Base-by-base conservation (phyloP, 495 filamentous ascomycete species). In the Xylaria curta region DNA sequence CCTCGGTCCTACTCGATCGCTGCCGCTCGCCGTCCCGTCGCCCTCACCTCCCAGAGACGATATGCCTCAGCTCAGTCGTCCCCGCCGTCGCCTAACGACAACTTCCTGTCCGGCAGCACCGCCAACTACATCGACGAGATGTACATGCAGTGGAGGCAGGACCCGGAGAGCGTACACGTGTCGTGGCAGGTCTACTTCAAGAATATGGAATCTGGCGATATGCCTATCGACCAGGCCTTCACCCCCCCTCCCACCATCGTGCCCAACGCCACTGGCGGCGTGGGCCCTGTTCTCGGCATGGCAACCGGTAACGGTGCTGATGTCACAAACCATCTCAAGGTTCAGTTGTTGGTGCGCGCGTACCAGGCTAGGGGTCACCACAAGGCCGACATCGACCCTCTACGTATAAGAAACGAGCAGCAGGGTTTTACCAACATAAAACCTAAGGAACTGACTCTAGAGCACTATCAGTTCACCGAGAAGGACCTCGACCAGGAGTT, bases 61-160 rank as follows among this genome's bases (percentile, higher is more conserved):
- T 81, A 83, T 82, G 84, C 85, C 73, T 83, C 86, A 70, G 79
- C 81, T 49, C 71, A 73, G 66, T 78, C 70, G 64, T 78, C 74
- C 77, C 73, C 75, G 75, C 86, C 42, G 80, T 87, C 89, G 78
- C 88, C 97, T 66, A 95, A 91, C 77, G 96, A 99, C 85, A 96
- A 91, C 82, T 99, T 98, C 87, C 88, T 98, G 63, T 91, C 92
- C 71, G 96, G 96, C 53, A 97, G 91, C 85, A 92, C 95, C 69
- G 96, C 96, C 81, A 98, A 97, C 85, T 99, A 99, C 83, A 91
- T 99, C 81, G 96, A 99, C 82, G 96, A 97, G 88, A 99, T 99
- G 96, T 99, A 99, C 83, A 82, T 99, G 82, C 89, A 93, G 76
- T 99, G 96, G 96, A 97, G 95, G 85, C 87, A 91, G 72, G 94